Conservation (phyloP, 371 early-diverging fungal genomes). For the Chytridiales sp. region DNA sequence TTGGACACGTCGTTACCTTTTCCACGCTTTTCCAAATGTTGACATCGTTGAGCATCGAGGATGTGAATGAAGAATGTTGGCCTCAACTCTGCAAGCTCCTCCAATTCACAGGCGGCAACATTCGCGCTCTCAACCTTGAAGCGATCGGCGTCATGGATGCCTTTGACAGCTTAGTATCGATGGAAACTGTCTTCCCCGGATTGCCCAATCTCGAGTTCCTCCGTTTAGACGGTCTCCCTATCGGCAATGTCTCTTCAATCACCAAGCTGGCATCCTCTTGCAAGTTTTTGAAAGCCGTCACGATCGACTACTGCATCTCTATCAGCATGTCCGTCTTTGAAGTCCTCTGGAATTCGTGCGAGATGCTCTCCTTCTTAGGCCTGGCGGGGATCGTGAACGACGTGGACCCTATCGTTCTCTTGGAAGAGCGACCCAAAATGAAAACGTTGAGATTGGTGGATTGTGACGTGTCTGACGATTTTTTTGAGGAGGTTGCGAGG, state of each 20-base stretch:
- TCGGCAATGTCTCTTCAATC: conserved; percentile 29
- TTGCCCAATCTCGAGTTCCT: conserved; percentile 35
- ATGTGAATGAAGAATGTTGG: conserved; percentile 41
- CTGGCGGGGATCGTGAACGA: conserved; percentile 43
- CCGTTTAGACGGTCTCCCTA: conserved; percentile 45
- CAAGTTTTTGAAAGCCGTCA: conserved; percentile 33
- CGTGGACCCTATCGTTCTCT: not conserved
- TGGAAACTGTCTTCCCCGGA: conserved; percentile 30
- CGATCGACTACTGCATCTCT: conserved; percentile 46
- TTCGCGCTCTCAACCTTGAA: conserved; percentile 40
- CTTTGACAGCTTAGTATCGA: conserved; percentile 30
- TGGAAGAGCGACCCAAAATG: conserved; percentile 25
- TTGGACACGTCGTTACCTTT: conserved; percentile 19
- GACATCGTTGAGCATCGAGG: conserved; percentile 32
- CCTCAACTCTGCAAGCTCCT: conserved; percentile 29
- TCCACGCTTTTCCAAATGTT: conserved; percentile 24
- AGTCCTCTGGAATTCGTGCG: conserved; percentile 37
- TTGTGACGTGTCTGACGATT: conserved; percentile 40
- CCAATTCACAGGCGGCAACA: conserved; percentile 16
- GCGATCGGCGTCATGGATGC: conserved; percentile 41
- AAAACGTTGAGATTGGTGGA: conserved; percentile 48
- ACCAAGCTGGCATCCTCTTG: conserved; percentile 23
- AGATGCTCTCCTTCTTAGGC: conserved; percentile 39
- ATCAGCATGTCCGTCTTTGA: conserved; percentile 33
- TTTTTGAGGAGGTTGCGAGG: conserved; percentile 28